These are phyloP conservation scores for Lindgomyces ingoldianus DNA, from an alignment of 495 filamentous ascomycete genomes.

Conservation along the genomic window DNA sequence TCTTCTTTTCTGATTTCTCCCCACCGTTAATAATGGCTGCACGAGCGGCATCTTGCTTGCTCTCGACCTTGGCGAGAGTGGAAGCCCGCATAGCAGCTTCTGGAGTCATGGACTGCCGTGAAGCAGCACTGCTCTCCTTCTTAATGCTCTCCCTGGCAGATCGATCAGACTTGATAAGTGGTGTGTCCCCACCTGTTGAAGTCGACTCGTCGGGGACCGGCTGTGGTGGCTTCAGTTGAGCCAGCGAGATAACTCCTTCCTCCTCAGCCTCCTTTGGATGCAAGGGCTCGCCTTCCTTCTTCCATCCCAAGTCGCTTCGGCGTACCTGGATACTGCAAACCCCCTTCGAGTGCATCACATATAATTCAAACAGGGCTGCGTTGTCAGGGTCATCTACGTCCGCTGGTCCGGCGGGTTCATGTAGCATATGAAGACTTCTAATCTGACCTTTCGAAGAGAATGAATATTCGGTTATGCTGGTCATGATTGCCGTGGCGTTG, in stretches of 20 bases:
- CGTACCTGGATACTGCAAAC: slow-evolving; percentile 83
- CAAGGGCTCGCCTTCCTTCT: slow-evolving; percentile 78
- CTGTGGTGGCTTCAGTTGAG: slow-evolving; percentile 49
- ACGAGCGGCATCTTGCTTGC: slow-evolving; percentile 48
- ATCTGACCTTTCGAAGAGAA: slow-evolving; percentile 85
- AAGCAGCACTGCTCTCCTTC: slow-evolving; percentile 47
- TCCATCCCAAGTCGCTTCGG: slow-evolving; percentile 87
- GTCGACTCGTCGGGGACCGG: slow-evolving; percentile 48
- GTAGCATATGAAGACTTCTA: slow-evolving; percentile 84
- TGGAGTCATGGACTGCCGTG: slow-evolving; percentile 47
- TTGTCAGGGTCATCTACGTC: slow-evolving; percentile 59
- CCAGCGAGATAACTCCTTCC: slow-evolving; percentile 59
- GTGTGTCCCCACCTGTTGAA: slow-evolving; percentile 51
- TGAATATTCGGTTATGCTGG: slow-evolving; percentile 90
- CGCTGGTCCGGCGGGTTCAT: slow-evolving; percentile 57
- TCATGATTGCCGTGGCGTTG: slow-evolving; percentile 93
- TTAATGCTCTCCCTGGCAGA: slow-evolving; percentile 41
- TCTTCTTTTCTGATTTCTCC: slow-evolving; percentile 53
- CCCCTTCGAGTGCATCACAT: slow-evolving; percentile 95
- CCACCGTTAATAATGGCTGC: slow-evolving; percentile 45
- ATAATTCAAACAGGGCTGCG: slow-evolving; percentile 81
- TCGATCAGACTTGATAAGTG: slow-evolving; percentile 28
- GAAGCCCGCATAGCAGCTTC: slow-evolving; percentile 38
- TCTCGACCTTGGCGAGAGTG: slow-evolving; percentile 41
- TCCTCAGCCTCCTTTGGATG: slow-evolving; percentile 71